These are phyloP conservation scores for Neocucurbitaria cava DNA, from an alignment of 2,329 filamentous ascomycete genomes.

Conservation along the genomic window DNA sequence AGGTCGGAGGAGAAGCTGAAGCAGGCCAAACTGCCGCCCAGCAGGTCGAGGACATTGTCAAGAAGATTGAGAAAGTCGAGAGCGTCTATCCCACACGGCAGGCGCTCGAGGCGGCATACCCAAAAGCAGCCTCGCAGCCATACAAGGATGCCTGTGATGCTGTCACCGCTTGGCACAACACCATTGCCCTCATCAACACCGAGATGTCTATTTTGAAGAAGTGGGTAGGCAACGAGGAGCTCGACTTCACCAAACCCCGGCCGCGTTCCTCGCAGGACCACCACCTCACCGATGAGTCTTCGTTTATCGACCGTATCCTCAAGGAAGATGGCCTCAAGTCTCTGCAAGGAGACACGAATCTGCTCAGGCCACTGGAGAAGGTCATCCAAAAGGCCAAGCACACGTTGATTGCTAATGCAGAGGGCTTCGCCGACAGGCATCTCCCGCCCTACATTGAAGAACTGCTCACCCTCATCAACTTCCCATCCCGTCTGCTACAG, in stretches of 20 bases:
- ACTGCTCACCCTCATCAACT: slow-evolving; percentile 93
- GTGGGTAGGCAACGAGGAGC: slow-evolving; percentile 95
- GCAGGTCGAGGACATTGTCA: slow-evolving; percentile 88
- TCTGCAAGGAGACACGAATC: slow-evolving; percentile 82
- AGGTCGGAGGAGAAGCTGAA: slow-evolving; percentile 92
- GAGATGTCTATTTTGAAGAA: slow-evolving; percentile 89
- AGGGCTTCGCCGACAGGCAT: slow-evolving; percentile 85
- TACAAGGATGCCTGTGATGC: slow-evolving; percentile 87
- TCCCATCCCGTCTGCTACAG: slow-evolving; percentile 92
- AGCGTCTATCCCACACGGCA: slow-evolving; percentile 81
- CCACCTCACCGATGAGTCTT: slow-evolving; percentile 85
- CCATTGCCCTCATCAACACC: slow-evolving; percentile 93
- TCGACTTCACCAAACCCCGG: slow-evolving; percentile 84
- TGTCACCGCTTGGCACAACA: slow-evolving; percentile 96
- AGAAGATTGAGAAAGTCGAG: slow-evolving; percentile 89
- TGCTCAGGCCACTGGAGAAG: slow-evolving; percentile 81
- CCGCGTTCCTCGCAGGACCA: slow-evolving; percentile 71
- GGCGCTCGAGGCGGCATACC: slow-evolving; percentile 76
- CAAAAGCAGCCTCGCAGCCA: slow-evolving; percentile 74
- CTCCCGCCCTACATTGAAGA: slow-evolving; percentile 97
- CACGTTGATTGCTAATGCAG: slow-evolving; percentile 85
- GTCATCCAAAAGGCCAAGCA: slow-evolving; percentile 94
- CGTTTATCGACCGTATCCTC: slow-evolving; percentile 91
- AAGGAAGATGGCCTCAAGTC: slow-evolving; percentile 96
- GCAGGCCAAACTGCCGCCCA: slow-evolving; percentile 86